phyloP scores from a whole-genome alignment of 2,329 filamentous ascomycete genomes.

The Pseudocercospora ulei region DNA sequence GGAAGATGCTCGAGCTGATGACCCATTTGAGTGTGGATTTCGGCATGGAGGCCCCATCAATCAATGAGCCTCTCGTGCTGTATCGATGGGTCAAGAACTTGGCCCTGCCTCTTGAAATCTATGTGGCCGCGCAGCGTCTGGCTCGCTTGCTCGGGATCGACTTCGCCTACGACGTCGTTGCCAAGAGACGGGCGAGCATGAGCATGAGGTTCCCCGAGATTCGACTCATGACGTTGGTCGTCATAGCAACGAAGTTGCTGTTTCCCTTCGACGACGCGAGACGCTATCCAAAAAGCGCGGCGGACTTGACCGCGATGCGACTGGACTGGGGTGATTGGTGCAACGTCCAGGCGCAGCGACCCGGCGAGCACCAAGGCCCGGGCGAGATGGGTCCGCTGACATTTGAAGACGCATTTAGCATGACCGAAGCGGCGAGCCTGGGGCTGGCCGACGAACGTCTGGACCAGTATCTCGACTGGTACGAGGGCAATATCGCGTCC shows the following conservation, averaged over 20 bases:
- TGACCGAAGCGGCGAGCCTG: constrained; percentile 54
- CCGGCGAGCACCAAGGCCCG: constrained; percentile 8
- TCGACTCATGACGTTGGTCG: constrained; percentile 58
- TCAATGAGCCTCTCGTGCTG: constrained; percentile 61
- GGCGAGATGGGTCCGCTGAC: constrained; percentile 18
- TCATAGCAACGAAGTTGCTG: constrained; percentile 68
- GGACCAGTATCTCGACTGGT: constrained; percentile 73
- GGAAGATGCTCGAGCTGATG: constrained; percentile 52
- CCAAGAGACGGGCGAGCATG: constrained; percentile 34
- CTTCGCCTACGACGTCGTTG: constrained; percentile 44
- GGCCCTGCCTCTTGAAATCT: constrained; percentile 63
- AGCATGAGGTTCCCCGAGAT: constrained; percentile 62
- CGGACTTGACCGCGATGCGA: constrained; percentile 50
- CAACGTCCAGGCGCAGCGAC: constrained; percentile 33
- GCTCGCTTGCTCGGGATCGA: constrained; percentile 45
- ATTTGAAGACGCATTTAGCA: constrained; percentile 43
- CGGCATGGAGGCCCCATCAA: constrained; percentile 58
- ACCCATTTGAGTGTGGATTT: constrained; percentile 58
- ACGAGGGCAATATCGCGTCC: constrained; percentile 55
- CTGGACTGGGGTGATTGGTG: constrained; percentile 68
- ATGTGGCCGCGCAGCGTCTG: constrained; percentile 50
- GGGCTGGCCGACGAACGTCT: constrained; percentile 53
- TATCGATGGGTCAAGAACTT: constrained; percentile 62
- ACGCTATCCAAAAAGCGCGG: constrained; percentile 43
- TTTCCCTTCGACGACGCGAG: constrained; percentile 60